Evolutionary conservation across 805 yeast species (phyloP), one percentile per base, ranked within the genome.

Genomic region (Wickerhamomyces chambardii): DNA sequence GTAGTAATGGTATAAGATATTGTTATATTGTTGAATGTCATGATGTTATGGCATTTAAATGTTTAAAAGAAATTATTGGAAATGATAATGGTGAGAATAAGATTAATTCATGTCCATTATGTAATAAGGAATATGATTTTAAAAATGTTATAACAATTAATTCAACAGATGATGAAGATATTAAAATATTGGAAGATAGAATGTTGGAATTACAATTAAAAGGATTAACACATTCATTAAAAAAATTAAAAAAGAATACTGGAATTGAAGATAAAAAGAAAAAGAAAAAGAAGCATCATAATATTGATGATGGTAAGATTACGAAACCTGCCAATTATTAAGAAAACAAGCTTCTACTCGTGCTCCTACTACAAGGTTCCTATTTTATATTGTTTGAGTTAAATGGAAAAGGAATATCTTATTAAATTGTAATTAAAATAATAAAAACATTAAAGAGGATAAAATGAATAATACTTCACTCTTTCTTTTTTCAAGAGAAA

Each of bases 21-120:
- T 61, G 64, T 2, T 75, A 74, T 47, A 41, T 70, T 3, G 69
- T 61, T 0, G 53, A 56, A 6, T 71, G 76, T 47, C 71, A 71
- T 0, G 65, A 69, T 47, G 63, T 60, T 1, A 43, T 66, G 38
- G 60, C 60, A 4, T 47, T 40, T n/a, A 51, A 53, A 18, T 44
- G 61, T 16, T 41, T 67, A 7, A 34, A 36, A 14, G 53, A 54
- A 19, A 37, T 57, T 6, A 16, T 44, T 2, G 24, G 38, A 3
- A 28, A 36, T 3, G 15, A 34, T 3, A 42, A 45, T 6, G 35
- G 28, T 2, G 29, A 39, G 15, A 38, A 44, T 17, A n/a, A n/a
- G n/a, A n/a, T n/a, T n/a, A n/a, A n/a, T n/a, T n/a, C n/a, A n/a
- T 70, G 76, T 44, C 73, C 75, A 3, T 46, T 53, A 4, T 76